phyloP scores from a whole-genome alignment of 805 yeast genomes.

The Candida boleticola region DNA sequence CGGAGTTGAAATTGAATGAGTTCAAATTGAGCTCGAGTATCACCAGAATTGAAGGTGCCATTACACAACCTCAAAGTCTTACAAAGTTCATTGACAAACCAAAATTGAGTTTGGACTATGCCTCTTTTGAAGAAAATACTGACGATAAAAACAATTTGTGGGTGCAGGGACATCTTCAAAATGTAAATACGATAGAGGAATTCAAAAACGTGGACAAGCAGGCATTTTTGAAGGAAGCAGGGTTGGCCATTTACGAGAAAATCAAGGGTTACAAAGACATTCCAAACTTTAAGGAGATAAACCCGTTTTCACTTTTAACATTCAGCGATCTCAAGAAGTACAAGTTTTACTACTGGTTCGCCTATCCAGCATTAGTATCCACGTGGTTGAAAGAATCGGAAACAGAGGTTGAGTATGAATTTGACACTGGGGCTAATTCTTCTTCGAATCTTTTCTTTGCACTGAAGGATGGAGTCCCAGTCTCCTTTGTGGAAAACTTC shows the following conservation, averaged over 20 bases:
- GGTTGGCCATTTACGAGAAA: slow-evolving; percentile 17
- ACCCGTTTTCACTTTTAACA: slow-evolving; percentile 43
- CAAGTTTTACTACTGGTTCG: slow-evolving; percentile 86
- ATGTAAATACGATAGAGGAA: slow-evolving; percentile 83
- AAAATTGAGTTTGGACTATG: slow-evolving; percentile 31
- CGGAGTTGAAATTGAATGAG: slow-evolving; percentile 71
- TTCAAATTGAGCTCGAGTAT: slow-evolving; percentile 59
- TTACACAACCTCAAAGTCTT: slow-evolving; percentile 31
- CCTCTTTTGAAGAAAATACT: slow-evolving; percentile 22
- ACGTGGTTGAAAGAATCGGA: slow-evolving; percentile 46
- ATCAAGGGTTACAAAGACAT: slow-evolving; percentile 32
- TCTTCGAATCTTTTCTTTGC: neutral
- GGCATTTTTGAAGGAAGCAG: slow-evolving; percentile 46
- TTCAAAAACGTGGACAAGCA: slow-evolving; percentile 71
- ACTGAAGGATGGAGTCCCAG: slow-evolving; percentile 1
- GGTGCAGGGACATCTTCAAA: slow-evolving; percentile 40
- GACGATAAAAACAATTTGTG: slow-evolving; percentile 14
- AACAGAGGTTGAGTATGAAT: slow-evolving; percentile 1
- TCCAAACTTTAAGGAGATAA: slow-evolving; percentile 33
- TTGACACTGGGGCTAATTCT: neutral
- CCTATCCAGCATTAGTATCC: slow-evolving; percentile 63
- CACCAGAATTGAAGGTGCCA: slow-evolving; percentile 43
- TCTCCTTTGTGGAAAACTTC: neutral
- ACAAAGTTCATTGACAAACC: slow-evolving; percentile 37
- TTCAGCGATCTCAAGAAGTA: slow-evolving; percentile 90